phyloP scores from a whole-genome alignment of 139 green algal species.

The Pseudopediastrum boryanum region DNA sequence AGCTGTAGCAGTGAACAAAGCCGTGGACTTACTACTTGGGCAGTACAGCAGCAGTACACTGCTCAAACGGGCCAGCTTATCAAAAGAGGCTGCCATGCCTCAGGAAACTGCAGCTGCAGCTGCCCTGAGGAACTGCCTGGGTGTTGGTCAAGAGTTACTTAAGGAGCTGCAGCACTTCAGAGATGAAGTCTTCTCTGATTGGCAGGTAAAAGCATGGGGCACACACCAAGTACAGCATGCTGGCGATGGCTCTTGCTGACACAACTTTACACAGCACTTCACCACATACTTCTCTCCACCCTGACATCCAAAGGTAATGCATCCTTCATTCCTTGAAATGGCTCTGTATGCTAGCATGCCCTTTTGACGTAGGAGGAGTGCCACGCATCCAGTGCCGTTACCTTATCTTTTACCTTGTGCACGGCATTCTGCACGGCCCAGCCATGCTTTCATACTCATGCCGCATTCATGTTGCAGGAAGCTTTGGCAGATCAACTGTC shows the following conservation, averaged over 20 bases:
- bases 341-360: no score
- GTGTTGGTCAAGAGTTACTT: conserved; percentile 45
- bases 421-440: not conserved
- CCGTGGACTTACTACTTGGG: conserved; percentile 11
- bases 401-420: no score
- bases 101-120: conserved; percentile 8
- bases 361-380: no score
- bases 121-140: conserved; percentile 47
- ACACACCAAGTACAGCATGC: not conserved
- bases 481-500: conserved; percentile 50
- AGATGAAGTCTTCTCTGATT: conserved; percentile 48
- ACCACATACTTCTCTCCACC: not conserved
- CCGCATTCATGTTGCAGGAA: conserved; percentile 29
- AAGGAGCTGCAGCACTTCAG: conserved; percentile 53
- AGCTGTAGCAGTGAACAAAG: not conserved
- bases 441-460: not conserved
- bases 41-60: not conserved
- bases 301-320: not conserved
- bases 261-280: not conserved
- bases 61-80: no score
- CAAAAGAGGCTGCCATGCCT: not conserved
- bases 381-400: no score
- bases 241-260: not conserved
- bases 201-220: conserved; percentile 35
- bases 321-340: no score